A percentile compares a stretch with the other conserved stretches of the same genome.
These are phyloP conservation scores for Hydnum rufescens DNA, from an alignment of 768 basidiomycete species.

Conservation along the genomic window DNA sequence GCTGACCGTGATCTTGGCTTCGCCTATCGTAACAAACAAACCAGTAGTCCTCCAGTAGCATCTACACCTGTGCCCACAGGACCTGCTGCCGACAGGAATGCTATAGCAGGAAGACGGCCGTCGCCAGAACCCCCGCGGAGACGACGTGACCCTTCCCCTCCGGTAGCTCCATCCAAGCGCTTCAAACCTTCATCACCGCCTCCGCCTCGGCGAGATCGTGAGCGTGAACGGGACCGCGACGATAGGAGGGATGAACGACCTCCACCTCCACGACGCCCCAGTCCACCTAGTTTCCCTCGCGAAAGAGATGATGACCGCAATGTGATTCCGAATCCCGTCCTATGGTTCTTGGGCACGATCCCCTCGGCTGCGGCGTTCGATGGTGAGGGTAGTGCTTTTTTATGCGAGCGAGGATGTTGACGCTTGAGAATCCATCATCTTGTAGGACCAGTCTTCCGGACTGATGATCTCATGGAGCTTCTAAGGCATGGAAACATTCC, in stretches of 20 bases:
- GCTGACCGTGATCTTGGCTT: constrained; percentile 78
- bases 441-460: constrained; percentile 71
- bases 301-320: background rate
- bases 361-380: constrained; percentile 61
- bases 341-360: constrained; percentile 70
- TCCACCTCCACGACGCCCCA: constrained; percentile 14
- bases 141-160: constrained; percentile 9
- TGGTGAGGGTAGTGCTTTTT: constrained; percentile 32
- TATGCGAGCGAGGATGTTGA: too few species aligned
- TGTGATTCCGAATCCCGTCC: constrained; percentile 27
- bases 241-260: constrained; percentile 4
- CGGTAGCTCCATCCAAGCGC: constrained; percentile 7
- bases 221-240: constrained; percentile 5
- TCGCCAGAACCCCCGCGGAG: constrained; percentile 6
- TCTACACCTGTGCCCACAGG: constrained; percentile 2
- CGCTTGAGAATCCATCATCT: constrained; percentile 10
- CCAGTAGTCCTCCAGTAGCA: background rate
- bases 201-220: constrained; percentile 5
- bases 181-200: constrained; percentile 10
- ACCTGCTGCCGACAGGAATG: background rate
- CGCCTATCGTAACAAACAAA: constrained; percentile 23
- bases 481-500: constrained; percentile 71
- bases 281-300: constrained; percentile 13
- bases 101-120: constrained; percentile 3
- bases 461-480: constrained; percentile 75